Percentiles rank a stretch among this genome's conserved stretches.
Conservation (phyloP, 257 asterid species). For the Mitragyna speciosa region DNA sequence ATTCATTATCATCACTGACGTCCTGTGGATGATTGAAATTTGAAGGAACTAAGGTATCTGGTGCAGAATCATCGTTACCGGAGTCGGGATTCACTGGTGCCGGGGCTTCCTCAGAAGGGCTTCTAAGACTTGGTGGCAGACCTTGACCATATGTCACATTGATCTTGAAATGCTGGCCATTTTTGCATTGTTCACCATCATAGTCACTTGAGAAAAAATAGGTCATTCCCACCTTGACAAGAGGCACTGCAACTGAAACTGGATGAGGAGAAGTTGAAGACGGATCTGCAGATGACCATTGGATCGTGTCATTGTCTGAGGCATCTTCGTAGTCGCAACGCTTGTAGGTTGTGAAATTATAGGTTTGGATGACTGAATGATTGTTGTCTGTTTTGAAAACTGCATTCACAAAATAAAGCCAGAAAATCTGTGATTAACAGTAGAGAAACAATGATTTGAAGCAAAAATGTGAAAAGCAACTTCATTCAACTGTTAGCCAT, state of each 20-base stretch:
- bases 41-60: constrained; percentile 77
- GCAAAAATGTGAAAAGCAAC: neutral
- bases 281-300: constrained; percentile 69
- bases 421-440: neutral
- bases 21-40: constrained; percentile 63
- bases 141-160: constrained; percentile 72
- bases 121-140: constrained; percentile 48
- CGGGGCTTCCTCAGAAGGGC: constrained; percentile 39
- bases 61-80: constrained; percentile 55
- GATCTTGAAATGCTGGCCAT: constrained; percentile 57
- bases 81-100: constrained; percentile 54
- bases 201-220: constrained; percentile 84
- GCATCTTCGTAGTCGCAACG: constrained; percentile 50
- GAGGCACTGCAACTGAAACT: constrained; percentile 55
- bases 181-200: constrained; percentile 81
- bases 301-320: constrained; percentile 53
- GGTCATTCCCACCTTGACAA: constrained; percentile 42
- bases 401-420: constrained; percentile 27
- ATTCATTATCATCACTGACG: constrained; percentile 40
- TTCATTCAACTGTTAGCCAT: too few relatives aligned
- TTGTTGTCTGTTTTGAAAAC: constrained; percentile 87
- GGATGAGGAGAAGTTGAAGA: constrained; percentile 49
- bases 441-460: neutral
- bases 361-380: constrained; percentile 78
- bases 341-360: constrained; percentile 60